Evolutionary conservation across 129 eudicot genomes (phyloP).

Genomic region (Artemisia argyi): DNA sequence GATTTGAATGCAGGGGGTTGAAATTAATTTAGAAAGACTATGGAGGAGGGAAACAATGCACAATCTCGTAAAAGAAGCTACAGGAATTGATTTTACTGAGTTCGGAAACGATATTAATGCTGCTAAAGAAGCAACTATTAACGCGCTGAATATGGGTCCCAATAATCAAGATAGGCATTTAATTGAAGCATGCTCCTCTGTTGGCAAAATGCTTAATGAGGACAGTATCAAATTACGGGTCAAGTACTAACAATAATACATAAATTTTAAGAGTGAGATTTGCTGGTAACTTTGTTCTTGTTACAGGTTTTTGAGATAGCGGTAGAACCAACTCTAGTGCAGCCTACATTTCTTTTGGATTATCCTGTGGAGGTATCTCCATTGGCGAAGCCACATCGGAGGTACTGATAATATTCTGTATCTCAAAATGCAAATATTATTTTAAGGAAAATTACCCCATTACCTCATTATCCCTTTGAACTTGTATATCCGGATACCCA

Average conservation of each 20-base stretch:
- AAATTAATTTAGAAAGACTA: conserved; percentile 82
- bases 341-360: conserved; percentile 93
- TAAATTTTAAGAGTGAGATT: background rate
- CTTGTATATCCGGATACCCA: too few species aligned
- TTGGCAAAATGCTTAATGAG: conserved; percentile 91
- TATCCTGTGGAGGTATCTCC: conserved; percentile 97
- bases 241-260: background rate
- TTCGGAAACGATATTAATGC: conserved; percentile 62
- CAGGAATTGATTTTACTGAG: conserved; percentile 73
- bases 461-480: too few species aligned
- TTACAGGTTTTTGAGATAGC: conserved; percentile 79
- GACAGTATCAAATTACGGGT: conserved; percentile 21
- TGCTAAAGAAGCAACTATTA: conserved; percentile 64
- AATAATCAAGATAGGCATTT: conserved; percentile 48
- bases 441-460: background rate
- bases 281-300: background rate
- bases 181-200: conserved; percentile 74
- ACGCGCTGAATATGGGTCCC: conserved; percentile 37
- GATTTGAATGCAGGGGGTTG: conserved; percentile 65
- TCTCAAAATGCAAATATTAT: too few species aligned
- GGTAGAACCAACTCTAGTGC: conserved; percentile 82
- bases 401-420: conserved; percentile 32
- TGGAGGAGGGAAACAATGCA: conserved; percentile 98
- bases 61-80: conserved; percentile 91
- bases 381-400: conserved; percentile 93